Percentiles rank a stretch among this genome's conserved stretches.
Conservation (phyloP, 2,329 filamentous ascomycete genomes). For the Botrytis paeoniae region DNA sequence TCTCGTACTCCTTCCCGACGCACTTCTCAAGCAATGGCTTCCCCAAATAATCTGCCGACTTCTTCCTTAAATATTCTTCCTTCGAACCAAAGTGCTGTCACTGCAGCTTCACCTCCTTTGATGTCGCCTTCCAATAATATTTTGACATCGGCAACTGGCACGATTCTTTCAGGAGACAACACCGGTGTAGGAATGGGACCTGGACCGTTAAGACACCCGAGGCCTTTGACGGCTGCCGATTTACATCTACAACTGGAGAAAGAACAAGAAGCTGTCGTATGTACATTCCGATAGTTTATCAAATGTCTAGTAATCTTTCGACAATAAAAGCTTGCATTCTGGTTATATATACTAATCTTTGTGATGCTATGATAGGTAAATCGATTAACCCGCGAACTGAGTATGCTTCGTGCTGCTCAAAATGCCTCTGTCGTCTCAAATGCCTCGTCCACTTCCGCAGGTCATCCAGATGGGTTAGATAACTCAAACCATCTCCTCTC, state of each 20-base stretch:
- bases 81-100: conserved; percentile 36
- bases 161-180: conserved; percentile 36
- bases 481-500: conserved; percentile 53
- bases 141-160: conserved; percentile 12
- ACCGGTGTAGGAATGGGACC: conserved; percentile 54
- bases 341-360: conserved; percentile 5
- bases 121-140: conserved; percentile 29
- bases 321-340: not conserved
- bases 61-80: conserved; percentile 64
- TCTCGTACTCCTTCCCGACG: conserved; percentile 33
- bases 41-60: conserved; percentile 58
- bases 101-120: conserved; percentile 31
- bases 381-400: conserved; percentile 84
- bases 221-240: conserved; percentile 83
- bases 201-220: conserved; percentile 79
- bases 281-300: conserved; percentile 35
- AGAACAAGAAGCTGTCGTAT: conserved; percentile 89
- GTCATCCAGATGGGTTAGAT: conserved; percentile 49
- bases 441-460: conserved; percentile 58
- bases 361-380: conserved; percentile 63
- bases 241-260: conserved; percentile 88
- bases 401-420: conserved; percentile 70
- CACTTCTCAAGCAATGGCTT: conserved; percentile 33
- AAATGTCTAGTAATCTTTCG: not conserved
- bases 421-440: conserved; percentile 66